Evolutionary conservation across 805 yeast species (phyloP), one percentile per base, ranked within the genome.

Genomic region (Trichomonascus vanleenenianus): DNA sequence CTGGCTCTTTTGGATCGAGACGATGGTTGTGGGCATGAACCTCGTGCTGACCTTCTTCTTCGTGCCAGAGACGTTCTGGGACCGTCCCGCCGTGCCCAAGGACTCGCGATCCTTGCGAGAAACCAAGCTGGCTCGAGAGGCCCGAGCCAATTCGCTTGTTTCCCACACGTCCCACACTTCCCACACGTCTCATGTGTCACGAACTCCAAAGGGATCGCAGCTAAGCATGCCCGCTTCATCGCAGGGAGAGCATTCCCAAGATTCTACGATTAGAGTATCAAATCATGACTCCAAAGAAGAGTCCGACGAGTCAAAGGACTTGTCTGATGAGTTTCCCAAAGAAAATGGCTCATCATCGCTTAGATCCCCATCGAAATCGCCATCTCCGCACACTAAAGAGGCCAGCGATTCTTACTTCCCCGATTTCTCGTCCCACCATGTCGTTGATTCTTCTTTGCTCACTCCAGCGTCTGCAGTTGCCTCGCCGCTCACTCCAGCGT

Each of bases 61-160:
- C 56, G 82, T 76, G 16, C 84, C 83, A 2, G 84, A 79, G 47
- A 79, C 84, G 1, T 78, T 75, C 60, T 78, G 81, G 80, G 76
- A 73, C 48, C 65, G 84, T 46, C 57, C 73, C 1, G 80, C 81
- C 3, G 65, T 67, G 1, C 73, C 73, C 2, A 75, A 74, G 14
- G 66, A 65, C 50, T 71, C 74, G 52, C 61, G 75, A 49, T 72
- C 78, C 2, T 53, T 62, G 16, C 59, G 62, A 44, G 83, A 78
- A 58, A 66, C 79, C 2, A 63, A 63, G 40, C 64, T 64, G 16
- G 83, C 81, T 1, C 62, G 67, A 49, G 64, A 59, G 32, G 73
- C 65, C 2, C 57, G 68, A 14, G 52, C 56, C n/a, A 46, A 48
- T 32, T 53, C 56, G 11, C 39, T 51, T 15, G 7, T 33, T 10